Percentiles rank a stretch among this genome's conserved stretches.
Conservation (phyloP, 1,284 basidiomycete species). For the Singerocomus inundabilis region DNA sequence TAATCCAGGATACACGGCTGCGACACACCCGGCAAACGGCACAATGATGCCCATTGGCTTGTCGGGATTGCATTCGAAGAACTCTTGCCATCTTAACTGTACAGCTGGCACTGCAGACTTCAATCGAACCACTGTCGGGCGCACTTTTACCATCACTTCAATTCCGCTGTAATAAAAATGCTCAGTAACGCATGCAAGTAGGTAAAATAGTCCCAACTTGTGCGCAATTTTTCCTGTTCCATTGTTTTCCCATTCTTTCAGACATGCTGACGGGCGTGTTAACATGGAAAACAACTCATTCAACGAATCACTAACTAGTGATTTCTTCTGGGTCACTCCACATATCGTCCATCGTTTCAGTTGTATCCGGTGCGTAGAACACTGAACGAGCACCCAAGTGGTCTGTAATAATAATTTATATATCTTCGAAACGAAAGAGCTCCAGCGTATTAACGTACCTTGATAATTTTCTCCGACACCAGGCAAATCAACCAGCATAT, state of each 20-base stretch:
- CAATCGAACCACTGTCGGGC: conserved; percentile 38
- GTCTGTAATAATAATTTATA: too few species aligned
- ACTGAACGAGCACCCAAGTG: conserved; percentile 40
- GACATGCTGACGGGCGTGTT: conserved; percentile 34
- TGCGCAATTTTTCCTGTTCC: conserved; percentile 49
- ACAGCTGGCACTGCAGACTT: conserved; percentile 35
- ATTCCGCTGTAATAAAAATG: conserved; percentile 30
- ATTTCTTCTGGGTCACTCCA: conserved; percentile 35
- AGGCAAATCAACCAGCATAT: conserved; percentile 44
- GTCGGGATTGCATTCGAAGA: conserved; percentile 31
- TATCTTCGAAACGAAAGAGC: not conserved
- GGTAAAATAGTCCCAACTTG: conserved; percentile 39
- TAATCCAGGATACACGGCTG: not conserved
- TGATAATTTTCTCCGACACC: too few species aligned
- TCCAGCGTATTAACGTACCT: conserved; percentile 31
- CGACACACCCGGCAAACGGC: conserved; percentile 17
- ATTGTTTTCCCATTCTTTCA: too few species aligned
- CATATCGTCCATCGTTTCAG: too few species aligned
- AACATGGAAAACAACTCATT: not conserved
- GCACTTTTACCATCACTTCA: conserved; percentile 40
- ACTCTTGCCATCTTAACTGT: too few species aligned
- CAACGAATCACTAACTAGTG: conserved; percentile 34
- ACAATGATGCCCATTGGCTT: conserved; percentile 22
- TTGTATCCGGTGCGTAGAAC: conserved; percentile 40
- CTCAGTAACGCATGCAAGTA: not conserved